Evolutionary conservation across 2,329 filamentous ascomycete species (phyloP).

Genomic region (Trichothecium sympodiale): DNA sequence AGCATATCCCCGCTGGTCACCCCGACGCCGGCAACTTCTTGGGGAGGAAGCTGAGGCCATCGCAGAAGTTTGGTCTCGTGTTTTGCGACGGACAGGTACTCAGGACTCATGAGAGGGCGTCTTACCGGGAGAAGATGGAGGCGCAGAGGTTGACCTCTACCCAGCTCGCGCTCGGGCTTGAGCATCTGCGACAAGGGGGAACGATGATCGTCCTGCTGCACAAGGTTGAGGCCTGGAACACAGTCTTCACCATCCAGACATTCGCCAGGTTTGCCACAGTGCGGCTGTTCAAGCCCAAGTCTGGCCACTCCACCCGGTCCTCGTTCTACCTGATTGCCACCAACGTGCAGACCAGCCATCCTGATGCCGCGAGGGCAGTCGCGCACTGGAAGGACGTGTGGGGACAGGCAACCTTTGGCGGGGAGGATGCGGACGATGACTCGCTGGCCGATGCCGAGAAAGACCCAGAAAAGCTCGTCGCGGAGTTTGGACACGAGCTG

Average conservation of each 20-base stretch:
- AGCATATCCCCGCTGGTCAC: slow-evolving; percentile 19
- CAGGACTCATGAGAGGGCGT: slow-evolving; percentile 20
- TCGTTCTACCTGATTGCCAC: slow-evolving; percentile 44
- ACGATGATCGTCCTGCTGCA: slow-evolving; percentile 41
- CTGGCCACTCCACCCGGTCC: slow-evolving; percentile 26
- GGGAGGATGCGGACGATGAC: too few relatives aligned
- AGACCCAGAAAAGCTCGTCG: too few relatives aligned
- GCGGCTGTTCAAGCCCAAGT: slow-evolving; percentile 31
- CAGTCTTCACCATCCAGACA: slow-evolving; percentile 21
- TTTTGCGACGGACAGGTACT: slow-evolving; percentile 37
- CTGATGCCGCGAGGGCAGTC: too few relatives aligned
- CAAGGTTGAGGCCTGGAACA: slow-evolving; percentile 29
- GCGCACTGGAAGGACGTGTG: too few relatives aligned
- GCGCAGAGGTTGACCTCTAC: slow-evolving; percentile 20
- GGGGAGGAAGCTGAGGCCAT: slow-evolving; percentile 11
- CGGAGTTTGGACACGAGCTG: too few relatives aligned
- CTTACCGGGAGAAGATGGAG: slow-evolving; percentile 23
- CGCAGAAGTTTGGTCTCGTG: slow-evolving; percentile 27
- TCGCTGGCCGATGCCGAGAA: too few relatives aligned
- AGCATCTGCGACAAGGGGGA: slow-evolving; percentile 32
- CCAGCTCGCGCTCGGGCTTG: slow-evolving; percentile 33
- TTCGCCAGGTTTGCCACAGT: slow-evolving; percentile 32
- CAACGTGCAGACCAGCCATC: slow-evolving; percentile 25
- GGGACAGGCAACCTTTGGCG: too few relatives aligned
- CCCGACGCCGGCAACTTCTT: slow-evolving; percentile 15